Evolutionary conservation across 2,329 filamentous ascomycete genomes (phyloP).

Genomic region (Grosmannia clavigera): DNA sequence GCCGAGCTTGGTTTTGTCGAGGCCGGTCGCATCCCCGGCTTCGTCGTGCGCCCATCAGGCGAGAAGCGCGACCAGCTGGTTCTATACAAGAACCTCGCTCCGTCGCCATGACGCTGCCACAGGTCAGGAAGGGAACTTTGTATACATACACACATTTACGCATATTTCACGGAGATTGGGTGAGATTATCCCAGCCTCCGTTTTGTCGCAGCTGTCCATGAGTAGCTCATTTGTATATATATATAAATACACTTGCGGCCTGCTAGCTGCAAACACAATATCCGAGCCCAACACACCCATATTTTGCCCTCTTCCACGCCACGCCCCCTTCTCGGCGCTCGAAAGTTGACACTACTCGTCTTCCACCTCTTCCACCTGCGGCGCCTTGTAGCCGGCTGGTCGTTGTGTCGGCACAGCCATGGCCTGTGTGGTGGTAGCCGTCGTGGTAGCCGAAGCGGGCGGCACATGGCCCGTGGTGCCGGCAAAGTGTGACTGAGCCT

Average conservation of each 20-base stretch:
- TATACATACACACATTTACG: not conserved
- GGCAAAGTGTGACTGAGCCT: conserved; percentile 32
- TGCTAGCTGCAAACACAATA: not conserved
- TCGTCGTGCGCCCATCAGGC: conserved; percentile 31
- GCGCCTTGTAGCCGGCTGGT: conserved; percentile 32
- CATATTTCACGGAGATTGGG: not conserved
- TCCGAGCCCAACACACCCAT: not conserved
- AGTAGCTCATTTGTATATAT: not conserved
- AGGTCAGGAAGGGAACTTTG: not conserved
- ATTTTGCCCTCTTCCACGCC: not conserved
- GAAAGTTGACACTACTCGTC: conserved; percentile 12
- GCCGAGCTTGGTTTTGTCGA: conserved; percentile 42
- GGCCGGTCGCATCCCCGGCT: conserved; percentile 42
- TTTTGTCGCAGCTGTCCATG: not conserved
- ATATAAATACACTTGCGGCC: not conserved
- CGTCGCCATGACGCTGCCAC: not conserved
- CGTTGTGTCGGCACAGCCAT: conserved; percentile 27
- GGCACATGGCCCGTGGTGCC: conserved; percentile 39
- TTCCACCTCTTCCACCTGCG: conserved; percentile 24
- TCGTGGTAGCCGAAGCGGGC: conserved; percentile 42
- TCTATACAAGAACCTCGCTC: conserved; percentile 44
- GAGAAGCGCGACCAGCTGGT: conserved; percentile 39
- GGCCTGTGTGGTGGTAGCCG: conserved; percentile 42
- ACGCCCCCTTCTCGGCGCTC: not conserved
- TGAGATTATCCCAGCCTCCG: not conserved